Evolutionary conservation across 257 asterid species (phyloP).

Genomic region (Solanum virginianum): DNA sequence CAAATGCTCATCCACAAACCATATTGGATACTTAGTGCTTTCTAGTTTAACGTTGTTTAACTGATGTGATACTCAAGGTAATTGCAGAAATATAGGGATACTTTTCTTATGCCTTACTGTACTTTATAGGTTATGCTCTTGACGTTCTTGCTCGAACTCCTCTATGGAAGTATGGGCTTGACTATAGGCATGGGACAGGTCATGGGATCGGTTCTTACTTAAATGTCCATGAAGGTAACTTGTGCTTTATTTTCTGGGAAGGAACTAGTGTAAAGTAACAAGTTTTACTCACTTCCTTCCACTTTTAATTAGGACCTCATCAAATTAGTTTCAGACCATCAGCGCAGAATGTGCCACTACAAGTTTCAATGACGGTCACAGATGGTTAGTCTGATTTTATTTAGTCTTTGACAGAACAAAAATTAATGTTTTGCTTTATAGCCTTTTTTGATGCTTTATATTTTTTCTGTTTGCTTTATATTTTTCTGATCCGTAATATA

Average conservation of each 20-base stretch:
- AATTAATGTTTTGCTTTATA: not conserved
- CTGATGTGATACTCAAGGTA: not conserved
- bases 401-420: not conserved
- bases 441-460: not conserved
- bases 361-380: conserved; percentile 89
- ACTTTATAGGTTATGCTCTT: conserved; percentile 57
- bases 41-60: not conserved
- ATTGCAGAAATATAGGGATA: not conserved
- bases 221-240: conserved; percentile 88
- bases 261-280: not conserved
- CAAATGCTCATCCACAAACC: not conserved
- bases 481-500: not conserved
- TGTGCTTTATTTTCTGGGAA: not conserved
- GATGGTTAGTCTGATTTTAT: conserved; percentile 41
- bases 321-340: conserved; percentile 87
- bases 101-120: conserved; percentile 1
- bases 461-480: not conserved
- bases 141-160: conserved; percentile 84
- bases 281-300: not conserved
- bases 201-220: conserved; percentile 94
- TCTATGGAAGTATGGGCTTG: conserved; percentile 94
- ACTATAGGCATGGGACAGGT: conserved; percentile 97
- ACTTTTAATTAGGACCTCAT: conserved; percentile 58
- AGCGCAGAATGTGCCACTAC: conserved; percentile 61
- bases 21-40: not conserved